Evolutionary conservation across 2,329 filamentous ascomycete species (phyloP).

Genomic region (Fusarium staphyleae): DNA sequence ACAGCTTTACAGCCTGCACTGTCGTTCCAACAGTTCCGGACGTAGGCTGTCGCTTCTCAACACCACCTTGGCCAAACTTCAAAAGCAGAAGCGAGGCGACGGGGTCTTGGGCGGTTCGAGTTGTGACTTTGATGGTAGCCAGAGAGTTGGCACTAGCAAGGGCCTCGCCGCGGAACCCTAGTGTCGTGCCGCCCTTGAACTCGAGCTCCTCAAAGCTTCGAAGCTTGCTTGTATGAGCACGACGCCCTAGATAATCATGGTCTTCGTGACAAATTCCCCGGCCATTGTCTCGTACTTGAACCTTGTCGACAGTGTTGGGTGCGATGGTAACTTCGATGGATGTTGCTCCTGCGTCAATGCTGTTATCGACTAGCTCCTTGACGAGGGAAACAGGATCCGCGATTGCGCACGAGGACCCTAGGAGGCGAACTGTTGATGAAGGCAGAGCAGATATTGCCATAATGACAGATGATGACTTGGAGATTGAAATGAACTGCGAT

Average conservation of each 20-base stretch:
- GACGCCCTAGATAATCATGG: conserved; percentile 66
- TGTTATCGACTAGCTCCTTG: conserved; percentile 81
- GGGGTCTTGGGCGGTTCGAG: conserved; percentile 66
- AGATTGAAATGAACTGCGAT: conserved; percentile 20
- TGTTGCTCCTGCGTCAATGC: conserved; percentile 74
- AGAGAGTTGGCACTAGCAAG: conserved; percentile 70
- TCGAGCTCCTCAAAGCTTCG: conserved; percentile 67
- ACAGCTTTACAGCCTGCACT: conserved; percentile 66
- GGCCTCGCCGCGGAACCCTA: conserved; percentile 82
- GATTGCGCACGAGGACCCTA: conserved; percentile 68
- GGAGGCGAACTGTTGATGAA: conserved; percentile 57
- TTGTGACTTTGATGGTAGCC: conserved; percentile 67
- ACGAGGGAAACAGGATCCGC: conserved; percentile 67
- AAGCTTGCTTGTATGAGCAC: conserved; percentile 79
- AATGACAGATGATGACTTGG: conserved; percentile 11
- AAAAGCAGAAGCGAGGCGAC: conserved; percentile 62
- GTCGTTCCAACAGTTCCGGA: conserved; percentile 73
- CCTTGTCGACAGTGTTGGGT: conserved; percentile 69
- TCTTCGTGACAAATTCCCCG: conserved; percentile 70
- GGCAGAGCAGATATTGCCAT: conserved; percentile 62
- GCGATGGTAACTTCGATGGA: conserved; percentile 70
- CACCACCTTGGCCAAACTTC: conserved; percentile 43
- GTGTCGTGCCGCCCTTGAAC: conserved; percentile 60
- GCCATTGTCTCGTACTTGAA: conserved; percentile 79
- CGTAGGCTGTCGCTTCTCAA: conserved; percentile 42